Percentiles rank a stretch among this genome's conserved stretches.
Conservation (phyloP, 179 eudicot genomes). For the Silene noctiflora region DNA sequence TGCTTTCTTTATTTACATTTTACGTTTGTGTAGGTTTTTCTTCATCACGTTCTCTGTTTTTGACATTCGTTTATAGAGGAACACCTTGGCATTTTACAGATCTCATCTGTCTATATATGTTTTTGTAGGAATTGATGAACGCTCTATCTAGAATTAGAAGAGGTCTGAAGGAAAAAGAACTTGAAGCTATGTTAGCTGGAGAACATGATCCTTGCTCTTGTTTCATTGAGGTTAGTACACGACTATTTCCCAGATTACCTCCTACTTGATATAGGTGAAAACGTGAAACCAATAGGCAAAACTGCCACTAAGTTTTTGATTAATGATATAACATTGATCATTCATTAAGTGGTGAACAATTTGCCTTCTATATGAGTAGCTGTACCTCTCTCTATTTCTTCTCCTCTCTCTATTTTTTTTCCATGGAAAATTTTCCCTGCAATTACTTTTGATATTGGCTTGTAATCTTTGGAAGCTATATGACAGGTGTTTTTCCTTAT, state of each 20-base stretch:
- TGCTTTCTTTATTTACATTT: background rate
- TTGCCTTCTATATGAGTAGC: background rate
- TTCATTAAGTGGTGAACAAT: background rate
- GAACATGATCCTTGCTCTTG: constrained; percentile 93
- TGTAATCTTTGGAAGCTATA: too few relatives aligned
- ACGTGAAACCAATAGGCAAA: background rate
- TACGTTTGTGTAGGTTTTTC: background rate
- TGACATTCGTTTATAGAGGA: background rate
- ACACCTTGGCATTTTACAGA: background rate
- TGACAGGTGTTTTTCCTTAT: too few relatives aligned
- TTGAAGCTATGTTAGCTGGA: constrained; percentile 83
- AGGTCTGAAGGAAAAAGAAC: constrained; percentile 77
- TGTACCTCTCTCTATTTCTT: too few relatives aligned
- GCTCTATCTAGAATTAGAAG: constrained; percentile 73
- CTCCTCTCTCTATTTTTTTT: too few relatives aligned
- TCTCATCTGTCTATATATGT: constrained; percentile 14
- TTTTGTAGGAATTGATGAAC: constrained; percentile 63
- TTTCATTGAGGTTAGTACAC: constrained; percentile 71
- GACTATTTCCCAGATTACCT: background rate
- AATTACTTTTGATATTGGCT: too few relatives aligned
- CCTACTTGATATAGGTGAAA: background rate
- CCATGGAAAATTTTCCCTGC: too few relatives aligned
- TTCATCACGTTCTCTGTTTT: background rate
- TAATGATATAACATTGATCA: background rate
- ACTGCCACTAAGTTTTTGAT: background rate